A percentile compares a stretch with the other conserved stretches of the same genome.
Conservation (phyloP, 129 eudicot species). For the Mikania micrantha region DNA sequence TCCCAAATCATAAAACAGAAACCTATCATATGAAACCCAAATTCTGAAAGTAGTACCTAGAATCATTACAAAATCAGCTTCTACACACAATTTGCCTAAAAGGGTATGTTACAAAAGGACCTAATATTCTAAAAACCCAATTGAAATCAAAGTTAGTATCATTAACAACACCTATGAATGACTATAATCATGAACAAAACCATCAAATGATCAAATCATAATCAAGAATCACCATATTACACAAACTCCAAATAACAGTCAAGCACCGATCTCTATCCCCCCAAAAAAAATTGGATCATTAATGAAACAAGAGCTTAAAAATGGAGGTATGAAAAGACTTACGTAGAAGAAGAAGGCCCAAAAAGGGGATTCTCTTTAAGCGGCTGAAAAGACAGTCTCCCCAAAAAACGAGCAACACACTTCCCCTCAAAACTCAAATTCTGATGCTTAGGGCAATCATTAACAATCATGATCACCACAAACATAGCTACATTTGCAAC, state of each 20-base stretch:
- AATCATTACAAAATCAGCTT: constrained; percentile 14
- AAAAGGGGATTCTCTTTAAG: constrained; percentile 85
- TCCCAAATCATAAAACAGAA: constrained; percentile 3
- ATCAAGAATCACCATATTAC: not conserved
- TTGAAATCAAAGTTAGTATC: not conserved
- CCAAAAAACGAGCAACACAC: constrained; percentile 82
- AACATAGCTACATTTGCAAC: constrained; percentile 82
- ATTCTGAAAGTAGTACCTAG: not conserved
- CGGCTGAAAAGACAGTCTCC: constrained; percentile 87
- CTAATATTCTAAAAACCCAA: not conserved
- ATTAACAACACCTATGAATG: constrained; percentile 3
- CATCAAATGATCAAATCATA: not conserved
- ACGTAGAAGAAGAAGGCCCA: constrained; percentile 94
- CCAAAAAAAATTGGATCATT: too few species aligned
- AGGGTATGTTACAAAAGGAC: not conserved
- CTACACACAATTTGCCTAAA: constrained; percentile 12
- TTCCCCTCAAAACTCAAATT: constrained; percentile 31
- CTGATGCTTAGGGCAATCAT: constrained; percentile 69
- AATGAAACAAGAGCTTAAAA: not conserved
- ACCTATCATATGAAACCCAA: not conserved
- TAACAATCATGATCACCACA: constrained; percentile 58
- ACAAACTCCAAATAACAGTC: too few species aligned
- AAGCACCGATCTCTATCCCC: too few species aligned
- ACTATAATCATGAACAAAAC: too few species aligned
- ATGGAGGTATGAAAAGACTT: constrained; percentile 2